These are phyloP conservation scores for Orbilia ellipsospora DNA, from an alignment of 2,329 filamentous ascomycete genomes.

Conservation along the genomic window DNA sequence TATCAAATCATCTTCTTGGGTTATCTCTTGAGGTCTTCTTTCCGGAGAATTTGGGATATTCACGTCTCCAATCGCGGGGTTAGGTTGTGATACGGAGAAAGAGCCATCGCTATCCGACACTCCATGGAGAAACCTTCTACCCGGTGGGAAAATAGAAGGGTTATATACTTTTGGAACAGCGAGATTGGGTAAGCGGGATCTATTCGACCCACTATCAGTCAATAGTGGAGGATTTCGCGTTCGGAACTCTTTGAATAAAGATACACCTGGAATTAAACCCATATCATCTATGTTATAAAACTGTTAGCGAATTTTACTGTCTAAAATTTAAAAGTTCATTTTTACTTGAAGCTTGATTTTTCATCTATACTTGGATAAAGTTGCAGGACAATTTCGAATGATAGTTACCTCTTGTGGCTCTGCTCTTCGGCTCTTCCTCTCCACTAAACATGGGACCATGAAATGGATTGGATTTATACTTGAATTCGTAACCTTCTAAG, in stretches of 20 bases:
- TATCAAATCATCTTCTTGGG: slow-evolving; percentile 12
- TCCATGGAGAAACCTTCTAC: not conserved
- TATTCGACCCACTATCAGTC: not conserved
- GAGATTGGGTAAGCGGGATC: not conserved
- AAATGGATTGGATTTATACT: no score
- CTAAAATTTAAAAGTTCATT: no score
- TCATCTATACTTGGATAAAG: no score
- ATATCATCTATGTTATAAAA: no score
- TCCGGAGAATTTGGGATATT: slow-evolving; percentile 14
- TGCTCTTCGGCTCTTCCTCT: not conserved
- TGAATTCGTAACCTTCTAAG: not conserved
- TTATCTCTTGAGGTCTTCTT: not conserved
- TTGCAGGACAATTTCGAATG: no score
- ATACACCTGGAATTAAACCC: no score
- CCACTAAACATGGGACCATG: not conserved
- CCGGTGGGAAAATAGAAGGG: slow-evolving; percentile 14
- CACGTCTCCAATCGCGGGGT: not conserved
- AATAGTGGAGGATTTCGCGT: no score
- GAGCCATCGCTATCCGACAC: not conserved
- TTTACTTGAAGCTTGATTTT: no score
- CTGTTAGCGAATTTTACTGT: no score
- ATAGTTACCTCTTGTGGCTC: no score
- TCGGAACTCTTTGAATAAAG: no score
- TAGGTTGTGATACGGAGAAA: not conserved
- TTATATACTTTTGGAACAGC: not conserved